Conservation (phyloP, 2,329 filamentous ascomycete genomes). For the Rutstroemia sp. region DNA sequence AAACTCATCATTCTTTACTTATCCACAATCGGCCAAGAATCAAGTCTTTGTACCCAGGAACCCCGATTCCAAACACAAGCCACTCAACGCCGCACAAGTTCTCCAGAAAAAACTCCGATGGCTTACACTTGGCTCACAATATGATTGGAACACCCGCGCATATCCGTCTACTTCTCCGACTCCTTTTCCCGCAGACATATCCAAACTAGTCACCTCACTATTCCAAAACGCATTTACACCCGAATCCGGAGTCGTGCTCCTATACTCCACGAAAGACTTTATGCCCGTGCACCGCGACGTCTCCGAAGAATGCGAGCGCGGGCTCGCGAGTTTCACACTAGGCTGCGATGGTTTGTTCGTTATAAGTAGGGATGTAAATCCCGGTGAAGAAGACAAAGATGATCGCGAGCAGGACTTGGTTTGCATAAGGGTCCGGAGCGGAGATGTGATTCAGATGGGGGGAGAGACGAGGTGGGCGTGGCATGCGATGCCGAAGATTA, state of each 20-base stretch:
- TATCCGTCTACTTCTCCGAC: conserved; percentile 65
- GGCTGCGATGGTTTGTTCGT: conserved; percentile 90
- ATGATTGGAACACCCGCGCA: conserved; percentile 83
- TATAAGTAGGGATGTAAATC: conserved; percentile 48
- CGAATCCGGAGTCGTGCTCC: conserved; percentile 86
- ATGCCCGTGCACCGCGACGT: conserved; percentile 92
- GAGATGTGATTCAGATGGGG: conserved; percentile 88
- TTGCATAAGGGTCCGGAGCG: conserved; percentile 66
- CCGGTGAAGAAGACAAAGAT: conserved; percentile 19
- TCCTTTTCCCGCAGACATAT: conserved; percentile 67
- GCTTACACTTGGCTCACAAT: conserved; percentile 90
- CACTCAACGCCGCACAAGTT: conserved; percentile 62
- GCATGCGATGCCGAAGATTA: conserved; percentile 88
- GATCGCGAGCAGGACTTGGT: conserved; percentile 32
- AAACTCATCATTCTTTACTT: conserved; percentile 42
- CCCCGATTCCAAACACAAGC: conserved; percentile 57
- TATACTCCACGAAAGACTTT: conserved; percentile 84
- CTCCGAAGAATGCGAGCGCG: conserved; percentile 71
- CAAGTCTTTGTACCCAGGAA: conserved; percentile 51
- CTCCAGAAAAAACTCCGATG: conserved; percentile 79
- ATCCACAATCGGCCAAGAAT: conserved; percentile 50
- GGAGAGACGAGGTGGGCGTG: conserved; percentile 77
- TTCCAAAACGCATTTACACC: conserved; percentile 67
- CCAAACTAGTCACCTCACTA: conserved; percentile 55
- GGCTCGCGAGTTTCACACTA: conserved; percentile 76